Evolutionary conservation across 371 early-diverging fungal genomes (phyloP).

Genomic region (Fennellomyces sp.): DNA sequence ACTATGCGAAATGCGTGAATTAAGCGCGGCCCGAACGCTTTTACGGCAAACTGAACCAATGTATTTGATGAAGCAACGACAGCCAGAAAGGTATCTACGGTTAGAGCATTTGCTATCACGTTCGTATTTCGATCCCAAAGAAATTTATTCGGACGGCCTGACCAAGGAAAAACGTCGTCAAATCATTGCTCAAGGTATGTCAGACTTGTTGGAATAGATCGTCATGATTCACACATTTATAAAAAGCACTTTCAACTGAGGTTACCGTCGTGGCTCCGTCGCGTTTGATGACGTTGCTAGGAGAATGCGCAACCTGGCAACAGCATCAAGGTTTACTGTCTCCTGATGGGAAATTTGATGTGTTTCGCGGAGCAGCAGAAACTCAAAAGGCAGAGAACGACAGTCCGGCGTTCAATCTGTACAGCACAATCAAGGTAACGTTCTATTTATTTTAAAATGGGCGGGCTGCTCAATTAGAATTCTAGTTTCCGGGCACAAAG

Average conservation of each 20-base stretch:
- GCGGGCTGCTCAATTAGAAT: too few relatives aligned
- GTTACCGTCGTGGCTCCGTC: conserved; percentile 80
- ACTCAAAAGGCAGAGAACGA: conserved; percentile 71
- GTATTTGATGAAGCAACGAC: conserved; percentile 69
- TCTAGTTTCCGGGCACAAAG: conserved; percentile 84
- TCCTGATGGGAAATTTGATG: conserved; percentile 71
- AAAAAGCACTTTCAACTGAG: conserved; percentile 38
- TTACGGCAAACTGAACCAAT: conserved; percentile 87
- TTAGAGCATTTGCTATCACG: conserved; percentile 77
- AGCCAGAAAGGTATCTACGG: conserved; percentile 81
- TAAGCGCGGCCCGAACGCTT: conserved; percentile 84
- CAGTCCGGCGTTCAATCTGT: conserved; percentile 61
- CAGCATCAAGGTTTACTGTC: conserved; percentile 78
- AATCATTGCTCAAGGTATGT: conserved; percentile 69
- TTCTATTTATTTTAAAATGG: background rate
- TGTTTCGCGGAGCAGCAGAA: conserved; percentile 74
- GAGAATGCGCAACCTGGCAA: conserved; percentile 89
- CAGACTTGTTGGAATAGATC: background rate
- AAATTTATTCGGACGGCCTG: conserved; percentile 54
- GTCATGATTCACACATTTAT: background rate
- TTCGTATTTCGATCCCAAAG: conserved; percentile 63
- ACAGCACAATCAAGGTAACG: conserved; percentile 76
- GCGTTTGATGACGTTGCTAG: conserved; percentile 80
- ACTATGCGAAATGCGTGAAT: conserved; percentile 67
- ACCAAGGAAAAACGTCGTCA: conserved; percentile 75